phyloP scores from a whole-genome alignment of 176 grass and related monocot species.

The Alopecurus myosuroides region DNA sequence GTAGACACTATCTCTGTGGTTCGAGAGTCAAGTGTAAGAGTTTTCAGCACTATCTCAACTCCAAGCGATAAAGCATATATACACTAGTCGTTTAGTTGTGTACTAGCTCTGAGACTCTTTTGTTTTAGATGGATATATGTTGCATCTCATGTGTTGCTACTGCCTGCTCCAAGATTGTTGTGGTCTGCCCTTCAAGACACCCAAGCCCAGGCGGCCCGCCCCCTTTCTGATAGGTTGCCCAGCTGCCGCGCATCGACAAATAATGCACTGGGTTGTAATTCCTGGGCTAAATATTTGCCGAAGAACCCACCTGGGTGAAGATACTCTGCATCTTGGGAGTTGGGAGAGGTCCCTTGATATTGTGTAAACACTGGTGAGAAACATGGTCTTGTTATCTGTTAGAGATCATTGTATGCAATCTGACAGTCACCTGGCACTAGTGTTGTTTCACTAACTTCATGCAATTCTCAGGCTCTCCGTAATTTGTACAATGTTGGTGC shows the following conservation, averaged over 20 bases:
- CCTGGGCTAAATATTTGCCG: background rate
- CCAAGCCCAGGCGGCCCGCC: slow-evolving; percentile 28
- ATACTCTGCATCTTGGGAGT: no score
- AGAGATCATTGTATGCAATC: no score
- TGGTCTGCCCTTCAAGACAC: background rate
- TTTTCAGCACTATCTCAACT: background rate
- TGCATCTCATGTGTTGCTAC: slow-evolving; percentile 45
- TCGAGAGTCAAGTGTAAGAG: background rate
- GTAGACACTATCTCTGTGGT: background rate
- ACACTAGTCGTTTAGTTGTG: no score
- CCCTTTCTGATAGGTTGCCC: slow-evolving; percentile 3
- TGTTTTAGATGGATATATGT: slow-evolving; percentile 1
- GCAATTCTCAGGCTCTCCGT: no score
- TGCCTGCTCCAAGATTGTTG: slow-evolving; percentile 45
- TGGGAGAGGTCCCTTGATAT: no score
- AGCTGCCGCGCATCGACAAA: background rate
- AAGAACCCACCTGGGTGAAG: no score
- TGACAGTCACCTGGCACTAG: no score
- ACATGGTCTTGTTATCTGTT: no score
- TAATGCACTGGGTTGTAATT: background rate
- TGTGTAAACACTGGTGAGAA: no score
- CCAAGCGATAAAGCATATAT: no score
- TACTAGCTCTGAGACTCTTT: background rate
- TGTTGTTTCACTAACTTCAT: no score
- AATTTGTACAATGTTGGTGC: no score